Percentiles rank a stretch among this genome's conserved stretches.
These are phyloP conservation scores for Gymnopus androsaceus DNA, from an alignment of 1,284 basidiomycete species.

Conservation along the genomic window DNA sequence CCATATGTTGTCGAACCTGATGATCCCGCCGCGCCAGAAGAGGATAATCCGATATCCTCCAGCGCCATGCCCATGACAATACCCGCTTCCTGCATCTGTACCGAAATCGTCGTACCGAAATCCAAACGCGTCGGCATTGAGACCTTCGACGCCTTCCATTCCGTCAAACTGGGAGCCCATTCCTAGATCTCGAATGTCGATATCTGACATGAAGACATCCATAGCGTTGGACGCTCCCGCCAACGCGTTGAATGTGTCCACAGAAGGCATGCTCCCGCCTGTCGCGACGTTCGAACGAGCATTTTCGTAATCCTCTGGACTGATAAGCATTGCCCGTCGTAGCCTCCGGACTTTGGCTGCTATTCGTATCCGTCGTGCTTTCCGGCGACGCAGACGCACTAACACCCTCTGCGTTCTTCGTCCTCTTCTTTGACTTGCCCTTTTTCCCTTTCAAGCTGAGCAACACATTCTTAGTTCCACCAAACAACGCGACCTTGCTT, in stretches of 20 bases:
- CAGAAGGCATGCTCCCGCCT: no score
- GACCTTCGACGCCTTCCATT: constrained; percentile 3
- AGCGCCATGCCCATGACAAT: constrained; percentile 12
- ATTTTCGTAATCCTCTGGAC: no score
- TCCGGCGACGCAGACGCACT: constrained; percentile 1
- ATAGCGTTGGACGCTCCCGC: no score
- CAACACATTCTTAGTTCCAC: constrained; percentile 42
- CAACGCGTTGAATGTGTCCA: no score
- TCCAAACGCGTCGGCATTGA: constrained; percentile 5
- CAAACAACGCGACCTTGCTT: constrained; percentile 58
- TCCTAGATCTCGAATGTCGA: not conserved
- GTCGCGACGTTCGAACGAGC: no score
- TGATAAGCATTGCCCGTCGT: not conserved
- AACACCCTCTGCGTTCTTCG: constrained; percentile 2
- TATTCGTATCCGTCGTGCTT: constrained; percentile 1
- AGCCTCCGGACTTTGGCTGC: not conserved
- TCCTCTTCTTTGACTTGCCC: constrained; percentile 15
- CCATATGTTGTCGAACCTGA: not conserved
- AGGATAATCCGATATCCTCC: constrained; percentile 5
- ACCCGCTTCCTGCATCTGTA: constrained; percentile 6
- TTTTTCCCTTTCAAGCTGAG: constrained; percentile 18
- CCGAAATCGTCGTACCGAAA: constrained; percentile 9
- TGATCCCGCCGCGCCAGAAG: not conserved
- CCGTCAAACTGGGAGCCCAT: not conserved
- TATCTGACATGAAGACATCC: constrained; percentile 10